Percentiles rank a stretch among this genome's conserved stretches.
These are phyloP conservation scores for Globisporangium heterothallicum DNA, from an alignment of 352 stramenopile genomes.

Conservation along the genomic window DNA sequence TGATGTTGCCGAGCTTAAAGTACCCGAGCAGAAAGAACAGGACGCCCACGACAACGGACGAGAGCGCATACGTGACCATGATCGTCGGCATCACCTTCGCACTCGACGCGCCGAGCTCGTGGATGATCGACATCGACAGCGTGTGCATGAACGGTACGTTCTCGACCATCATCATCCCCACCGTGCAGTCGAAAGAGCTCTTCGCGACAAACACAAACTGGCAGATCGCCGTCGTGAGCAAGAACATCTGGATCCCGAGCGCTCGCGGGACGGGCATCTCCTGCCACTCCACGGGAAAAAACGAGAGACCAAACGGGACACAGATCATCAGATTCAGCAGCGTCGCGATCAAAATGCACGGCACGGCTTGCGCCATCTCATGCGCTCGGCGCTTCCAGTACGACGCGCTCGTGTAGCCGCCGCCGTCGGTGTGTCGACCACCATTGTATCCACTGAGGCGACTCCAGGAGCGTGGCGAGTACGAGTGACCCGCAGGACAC, in stretches of 20 bases:
- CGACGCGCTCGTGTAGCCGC: background rate
- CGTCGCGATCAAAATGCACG: slow-evolving; percentile 64
- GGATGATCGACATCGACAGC: slow-evolving; percentile 81
- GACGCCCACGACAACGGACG: slow-evolving; percentile 83
- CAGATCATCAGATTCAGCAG: slow-evolving; percentile 86
- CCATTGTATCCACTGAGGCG: slow-evolving; percentile 8
- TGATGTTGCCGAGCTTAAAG: slow-evolving; percentile 87
- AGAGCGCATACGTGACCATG: slow-evolving; percentile 89
- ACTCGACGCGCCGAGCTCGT: slow-evolving; percentile 67
- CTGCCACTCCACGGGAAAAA: slow-evolving; percentile 78
- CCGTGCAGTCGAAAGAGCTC: slow-evolving; percentile 68
- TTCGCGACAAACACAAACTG: slow-evolving; percentile 77
- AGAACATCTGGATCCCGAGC: slow-evolving; percentile 80
- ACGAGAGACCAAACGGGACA: slow-evolving; percentile 80
- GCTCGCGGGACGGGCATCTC: slow-evolving; percentile 70
- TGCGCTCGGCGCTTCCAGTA: slow-evolving; percentile 21
- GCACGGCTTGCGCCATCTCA: slow-evolving; percentile 33
- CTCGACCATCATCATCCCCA: slow-evolving; percentile 94
- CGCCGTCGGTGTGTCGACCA: background rate
- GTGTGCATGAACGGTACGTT: slow-evolving; percentile 95
- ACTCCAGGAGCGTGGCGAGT: slow-evolving; percentile 21
- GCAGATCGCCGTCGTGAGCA: slow-evolving; percentile 72
- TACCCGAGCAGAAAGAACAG: slow-evolving; percentile 88
- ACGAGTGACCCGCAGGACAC: slow-evolving; percentile 11
- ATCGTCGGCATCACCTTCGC: slow-evolving; percentile 85